These are phyloP conservation scores for Strombidium stylifer DNA, from an alignment of 73 alveolate species.

Conservation along the genomic window DNA sequence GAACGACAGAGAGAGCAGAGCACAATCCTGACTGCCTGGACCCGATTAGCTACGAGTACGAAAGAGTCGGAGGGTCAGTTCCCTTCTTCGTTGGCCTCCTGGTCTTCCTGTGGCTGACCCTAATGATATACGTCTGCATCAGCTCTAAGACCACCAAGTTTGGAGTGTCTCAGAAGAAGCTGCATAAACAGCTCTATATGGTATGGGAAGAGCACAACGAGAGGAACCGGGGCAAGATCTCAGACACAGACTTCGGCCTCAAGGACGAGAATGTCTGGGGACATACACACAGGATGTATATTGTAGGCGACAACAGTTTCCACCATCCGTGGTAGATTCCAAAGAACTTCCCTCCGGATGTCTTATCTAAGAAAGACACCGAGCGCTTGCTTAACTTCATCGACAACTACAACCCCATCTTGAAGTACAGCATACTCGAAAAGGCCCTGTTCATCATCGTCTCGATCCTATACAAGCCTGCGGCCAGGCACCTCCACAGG, in stretches of 20 bases:
- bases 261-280: background rate
- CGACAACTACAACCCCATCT: background rate
- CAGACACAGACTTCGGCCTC: background rate
- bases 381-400: background rate
- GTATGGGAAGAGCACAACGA: background rate
- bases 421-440: constrained; percentile 5
- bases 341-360: background rate
- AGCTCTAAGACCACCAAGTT: background rate
- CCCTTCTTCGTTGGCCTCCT: background rate
- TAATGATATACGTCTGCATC: constrained; percentile 11
- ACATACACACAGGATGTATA: constrained; percentile 2
- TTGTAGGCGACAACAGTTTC: background rate
- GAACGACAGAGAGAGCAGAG: constrained; percentile 9
- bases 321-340: background rate
- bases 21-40: constrained; percentile 42
- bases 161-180: background rate
- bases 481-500: background rate
- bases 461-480: background rate
- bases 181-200: background rate
- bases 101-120: background rate
- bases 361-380: background rate
- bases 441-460: constrained; percentile 1
- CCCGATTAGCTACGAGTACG: constrained; percentile 15
- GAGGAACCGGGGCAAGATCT: background rate
- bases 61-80: constrained; percentile 18